Conservation (phyloP, 345 rosid species). For the Mercurialis annua region DNA sequence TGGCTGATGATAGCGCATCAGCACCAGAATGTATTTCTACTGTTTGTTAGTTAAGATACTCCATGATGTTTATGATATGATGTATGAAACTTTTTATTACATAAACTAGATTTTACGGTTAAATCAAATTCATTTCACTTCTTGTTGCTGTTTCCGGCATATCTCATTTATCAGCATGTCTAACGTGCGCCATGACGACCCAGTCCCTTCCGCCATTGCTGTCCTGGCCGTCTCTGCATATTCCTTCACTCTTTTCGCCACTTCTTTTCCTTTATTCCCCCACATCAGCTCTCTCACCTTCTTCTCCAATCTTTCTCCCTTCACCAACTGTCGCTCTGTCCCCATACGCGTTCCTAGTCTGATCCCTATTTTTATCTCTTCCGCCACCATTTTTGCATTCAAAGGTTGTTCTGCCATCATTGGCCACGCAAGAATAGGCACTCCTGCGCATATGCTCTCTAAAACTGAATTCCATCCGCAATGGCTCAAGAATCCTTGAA, state of each 20-base stretch:
- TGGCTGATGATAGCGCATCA: background rate
- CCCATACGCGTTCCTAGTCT: conserved; percentile 50
- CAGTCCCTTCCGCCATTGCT: conserved; percentile 46
- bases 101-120: too few relatives aligned
- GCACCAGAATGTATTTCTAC: background rate
- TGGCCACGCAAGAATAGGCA: conserved; percentile 77
- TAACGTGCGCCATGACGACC: conserved; percentile 60
- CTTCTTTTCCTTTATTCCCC: conserved; percentile 45
- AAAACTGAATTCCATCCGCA: conserved; percentile 82
- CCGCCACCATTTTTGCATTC: conserved; percentile 59
- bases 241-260: conserved; percentile 40
- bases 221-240: conserved; percentile 41
- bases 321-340: conserved; percentile 42
- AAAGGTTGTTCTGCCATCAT: conserved; percentile 74
- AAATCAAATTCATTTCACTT: too few relatives aligned
- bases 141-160: conserved; percentile 10
- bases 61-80: background rate
- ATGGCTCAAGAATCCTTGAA: conserved; percentile 70
- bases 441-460: conserved; percentile 66
- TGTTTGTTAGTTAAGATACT: background rate
- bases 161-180: conserved; percentile 37
- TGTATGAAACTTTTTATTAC: background rate
- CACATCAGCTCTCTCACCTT: conserved; percentile 61
- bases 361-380: conserved; percentile 56
- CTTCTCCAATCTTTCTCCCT: conserved; percentile 39